These are phyloP conservation scores for Cladophialophora psammophila DNA, from an alignment of 2,329 filamentous ascomycete genomes.

Conservation along the genomic window DNA sequence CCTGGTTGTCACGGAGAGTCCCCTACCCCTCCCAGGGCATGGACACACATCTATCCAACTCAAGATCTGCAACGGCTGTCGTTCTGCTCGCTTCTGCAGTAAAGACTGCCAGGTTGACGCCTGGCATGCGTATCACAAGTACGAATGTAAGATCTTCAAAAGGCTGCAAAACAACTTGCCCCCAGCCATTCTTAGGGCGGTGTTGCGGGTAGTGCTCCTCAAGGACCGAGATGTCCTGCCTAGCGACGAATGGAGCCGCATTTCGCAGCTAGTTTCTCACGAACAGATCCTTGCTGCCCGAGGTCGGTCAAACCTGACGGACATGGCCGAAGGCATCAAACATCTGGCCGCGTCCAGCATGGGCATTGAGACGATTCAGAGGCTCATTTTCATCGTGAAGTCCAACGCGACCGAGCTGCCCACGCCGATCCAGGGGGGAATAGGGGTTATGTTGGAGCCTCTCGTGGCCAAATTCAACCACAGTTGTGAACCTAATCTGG, in stretches of 20 bases:
- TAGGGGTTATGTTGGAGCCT: conserved; percentile 67
- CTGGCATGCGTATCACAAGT: conserved; percentile 66
- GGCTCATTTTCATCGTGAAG: conserved; percentile 51
- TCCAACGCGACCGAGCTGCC: conserved; percentile 66
- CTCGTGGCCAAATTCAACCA: conserved; percentile 66
- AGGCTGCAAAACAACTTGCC: conserved; percentile 55
- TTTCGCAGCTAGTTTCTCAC: conserved; percentile 48
- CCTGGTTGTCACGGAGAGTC: conserved; percentile 26
- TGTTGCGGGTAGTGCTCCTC: conserved; percentile 60
- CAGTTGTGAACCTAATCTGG: conserved; percentile 67
- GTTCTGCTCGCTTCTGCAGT: conserved; percentile 65
- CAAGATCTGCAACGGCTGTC: conserved; percentile 65
- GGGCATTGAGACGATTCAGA: conserved; percentile 50
- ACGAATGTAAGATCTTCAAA: conserved; percentile 64
- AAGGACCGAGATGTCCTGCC: conserved; percentile 47
- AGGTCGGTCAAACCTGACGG: conserved; percentile 55
- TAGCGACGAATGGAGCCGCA: conserved; percentile 49
- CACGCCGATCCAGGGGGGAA: conserved; percentile 62
- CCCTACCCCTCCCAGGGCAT: conserved; percentile 24
- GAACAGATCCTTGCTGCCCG: conserved; percentile 56
- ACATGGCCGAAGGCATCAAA: conserved; percentile 62
- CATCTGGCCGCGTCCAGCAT: conserved; percentile 59
- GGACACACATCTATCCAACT: conserved; percentile 45
- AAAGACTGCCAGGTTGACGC: conserved; percentile 66
- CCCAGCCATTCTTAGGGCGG: conserved; percentile 63